A percentile compares a stretch with the other conserved stretches of the same genome.
Conservation (phyloP, 129 eudicot genomes). For the Calendula officinalis region DNA sequence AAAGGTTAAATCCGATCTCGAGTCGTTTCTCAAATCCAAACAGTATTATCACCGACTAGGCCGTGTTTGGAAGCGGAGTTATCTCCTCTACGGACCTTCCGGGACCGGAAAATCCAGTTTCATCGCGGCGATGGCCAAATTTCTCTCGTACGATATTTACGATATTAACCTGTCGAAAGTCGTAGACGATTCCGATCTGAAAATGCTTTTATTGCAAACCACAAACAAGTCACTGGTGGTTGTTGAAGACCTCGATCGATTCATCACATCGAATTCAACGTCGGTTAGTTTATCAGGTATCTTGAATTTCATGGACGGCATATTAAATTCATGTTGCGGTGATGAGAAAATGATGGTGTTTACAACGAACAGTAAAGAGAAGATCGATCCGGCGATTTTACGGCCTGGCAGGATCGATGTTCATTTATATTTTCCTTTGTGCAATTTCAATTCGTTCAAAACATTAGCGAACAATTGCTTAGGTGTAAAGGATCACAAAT, state of each 20-base stretch:
- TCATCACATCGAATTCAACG: constrained; percentile 26
- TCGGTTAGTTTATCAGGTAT: constrained; percentile 51
- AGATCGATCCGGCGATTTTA: constrained; percentile 54
- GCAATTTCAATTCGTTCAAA: constrained; percentile 68
- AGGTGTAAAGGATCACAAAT: constrained; percentile 77
- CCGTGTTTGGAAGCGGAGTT: constrained; percentile 84
- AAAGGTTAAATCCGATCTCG: constrained; percentile 57
- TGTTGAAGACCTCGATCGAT: constrained; percentile 65
- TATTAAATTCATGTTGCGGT: constrained; percentile 54
- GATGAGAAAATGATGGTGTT: constrained; percentile 76
- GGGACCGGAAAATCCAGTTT: constrained; percentile 87
- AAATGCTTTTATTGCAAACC: constrained; percentile 51
- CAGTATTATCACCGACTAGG: constrained; percentile 85
- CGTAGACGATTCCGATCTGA: constrained; percentile 58
- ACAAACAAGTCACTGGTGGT: constrained; percentile 47
- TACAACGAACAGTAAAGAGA: constrained; percentile 66
- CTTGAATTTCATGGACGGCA: constrained; percentile 89
- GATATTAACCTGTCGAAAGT: constrained; percentile 55
- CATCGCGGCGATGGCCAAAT: constrained; percentile 67
- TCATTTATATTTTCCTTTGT: constrained; percentile 66
- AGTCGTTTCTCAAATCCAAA: constrained; percentile 58
- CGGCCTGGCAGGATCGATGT: constrained; percentile 88
- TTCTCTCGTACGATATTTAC: constrained; percentile 55
- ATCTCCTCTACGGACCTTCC: constrained; percentile 75
- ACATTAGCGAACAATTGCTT: constrained; percentile 59